Evolutionary conservation across 768 basidiomycete genomes (phyloP), one percentile per base, ranked within the genome.

Genomic region (Tephrocybe rancida): DNA sequence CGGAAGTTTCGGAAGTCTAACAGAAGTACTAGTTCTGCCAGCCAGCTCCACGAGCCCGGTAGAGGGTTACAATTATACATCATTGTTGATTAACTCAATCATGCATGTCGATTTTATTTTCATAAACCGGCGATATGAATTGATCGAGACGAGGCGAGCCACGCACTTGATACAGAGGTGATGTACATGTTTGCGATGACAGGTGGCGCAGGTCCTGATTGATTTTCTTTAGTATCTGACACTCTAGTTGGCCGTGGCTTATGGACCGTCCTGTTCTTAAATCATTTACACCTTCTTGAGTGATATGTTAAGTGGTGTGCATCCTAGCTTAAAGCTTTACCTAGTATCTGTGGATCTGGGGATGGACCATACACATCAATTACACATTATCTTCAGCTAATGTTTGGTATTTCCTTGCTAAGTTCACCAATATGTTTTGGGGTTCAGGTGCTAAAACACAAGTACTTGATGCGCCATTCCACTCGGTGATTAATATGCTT

Each of bases 161-260:
- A 49, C 61, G 11, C 48, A 75, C 72, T 64, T 59, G 21, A 59
- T 41, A 35, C 54, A 55, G 30, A 67, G 50, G 18, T 50, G 49
- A 21, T 69, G 66, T 22, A 64, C 48, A 22, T 67, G 60, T 43
- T 61, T 71, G 11, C 69, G 64, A 1, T 61, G 58, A 1, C 51
- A 48, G 22, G 35, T 47, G 9, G 41, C 16, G 43, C 73, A 75
- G 2, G 64, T 48, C 2, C 71, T 75, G 11, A n/a, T 14, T 37
- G 10, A 16, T 9, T 37, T 16, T 6, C 13, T 41, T 1, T 1
- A 32, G 21, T 35, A 35, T 10, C 13, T n/a, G n/a, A n/a, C n/a
- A n/a, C n/a, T n/a, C n/a, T n/a, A n/a, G 14, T 4, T 18, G 18
- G 2, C 3, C 5, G 18, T 8, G 34, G 27, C 18, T 30, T 25